Conservation (phyloP, 1,139 yeast species). For the Casaregolazyma suthepensis region DNA sequence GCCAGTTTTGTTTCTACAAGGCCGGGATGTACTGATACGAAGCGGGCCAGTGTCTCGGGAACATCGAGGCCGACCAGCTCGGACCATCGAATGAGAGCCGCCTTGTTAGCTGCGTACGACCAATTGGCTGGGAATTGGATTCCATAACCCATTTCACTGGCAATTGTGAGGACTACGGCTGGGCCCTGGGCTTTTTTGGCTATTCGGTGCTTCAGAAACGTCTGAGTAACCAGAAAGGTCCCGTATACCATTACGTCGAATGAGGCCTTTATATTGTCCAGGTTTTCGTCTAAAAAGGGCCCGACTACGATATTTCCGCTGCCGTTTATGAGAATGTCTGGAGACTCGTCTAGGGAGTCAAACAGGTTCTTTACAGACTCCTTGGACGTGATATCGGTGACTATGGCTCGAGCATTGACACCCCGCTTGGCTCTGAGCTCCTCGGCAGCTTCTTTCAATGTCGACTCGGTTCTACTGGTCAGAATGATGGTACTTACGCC, state of each 20-base stretch:
- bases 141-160: not conserved
- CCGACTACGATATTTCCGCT: not conserved
- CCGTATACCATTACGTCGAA: conserved; percentile 4
- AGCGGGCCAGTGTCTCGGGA: not conserved
- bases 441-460: not conserved
- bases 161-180: not conserved
- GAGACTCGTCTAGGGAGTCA: not conserved
- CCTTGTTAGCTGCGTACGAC: not conserved
- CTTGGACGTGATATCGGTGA: not conserved
- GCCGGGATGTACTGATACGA: conserved; percentile 5
- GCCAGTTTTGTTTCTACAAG: conserved; percentile 1
- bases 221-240: not conserved
- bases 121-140: not conserved
- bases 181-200: conserved; percentile 1
- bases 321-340: not conserved
- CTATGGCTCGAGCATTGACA: not conserved
- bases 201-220: conserved; percentile 1
- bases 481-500: conserved; percentile 2
- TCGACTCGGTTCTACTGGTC: not conserved
- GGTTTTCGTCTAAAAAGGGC: not conserved
- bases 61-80: not conserved
- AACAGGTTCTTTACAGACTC: not conserved
- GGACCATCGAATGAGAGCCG: not conserved
- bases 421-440: not conserved
- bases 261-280: not conserved